Base-by-base conservation (phyloP, 805 yeast species). In the Candida cerambycidarum region DNA sequence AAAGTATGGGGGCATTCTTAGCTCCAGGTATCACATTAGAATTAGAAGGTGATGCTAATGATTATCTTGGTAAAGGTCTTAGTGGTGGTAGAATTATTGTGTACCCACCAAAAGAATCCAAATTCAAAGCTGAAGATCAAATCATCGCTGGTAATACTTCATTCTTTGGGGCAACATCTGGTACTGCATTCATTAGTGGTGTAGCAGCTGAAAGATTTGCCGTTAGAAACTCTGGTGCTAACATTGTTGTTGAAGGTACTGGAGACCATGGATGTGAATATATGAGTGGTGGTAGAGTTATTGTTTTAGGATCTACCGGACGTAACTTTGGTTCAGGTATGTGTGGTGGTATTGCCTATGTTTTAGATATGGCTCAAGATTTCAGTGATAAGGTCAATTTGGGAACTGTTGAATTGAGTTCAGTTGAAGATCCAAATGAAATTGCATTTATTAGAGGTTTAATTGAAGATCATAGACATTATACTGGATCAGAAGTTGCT, bases 261-360 rank as follows among this genome's bases (percentile, higher is more conserved):
- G 99, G 99, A 73, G 97, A 92, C 65, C 97, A 92, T 65, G 99
- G 99, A 40, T 92, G 97, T 72, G 99, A 92, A 71, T 92, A 92
- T 71, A 92, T 92, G 99, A 90, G 98, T 55, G 98, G 99, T 65
- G 99, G 99, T 63, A 82, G 98, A 57, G 96, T 93, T 48, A 89
- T 92, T 60, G 89, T 92, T 37, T 78, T 92, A 54, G 96, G 97
- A 36, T 70, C 82, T 46, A 87, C 96, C 56, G 97, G 96, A 45
- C 81, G 97, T 50, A 84, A 89, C 74, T 86, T 86, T 63, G 97
- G 87, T 48, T 96, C 99, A 43, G 99, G 99, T 75, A 93, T 93
- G 85, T 90, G 97, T 56, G 99, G 99, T 69, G 99, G 99, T 80
- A 92, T 93, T 65, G 95, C 97, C 12, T 92, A 92, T 61, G 97